These are phyloP conservation scores for Silene conica DNA, from an alignment of 148 eudicot genomes.

Conservation along the genomic window DNA sequence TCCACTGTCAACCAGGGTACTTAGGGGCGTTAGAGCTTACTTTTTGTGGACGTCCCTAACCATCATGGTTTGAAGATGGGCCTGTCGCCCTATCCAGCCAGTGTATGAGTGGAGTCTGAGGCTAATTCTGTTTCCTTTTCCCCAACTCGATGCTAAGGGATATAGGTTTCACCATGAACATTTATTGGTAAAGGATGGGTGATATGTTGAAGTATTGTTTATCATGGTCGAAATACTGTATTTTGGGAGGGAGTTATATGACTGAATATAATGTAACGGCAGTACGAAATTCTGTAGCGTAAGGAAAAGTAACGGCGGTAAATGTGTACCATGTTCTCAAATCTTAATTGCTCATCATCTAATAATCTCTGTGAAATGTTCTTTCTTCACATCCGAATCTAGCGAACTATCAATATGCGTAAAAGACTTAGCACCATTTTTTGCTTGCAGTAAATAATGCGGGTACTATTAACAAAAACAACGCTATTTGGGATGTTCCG, in stretches of 20 bases:
- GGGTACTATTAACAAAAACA: conserved; percentile 90
- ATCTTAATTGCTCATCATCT: neutral
- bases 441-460: conserved; percentile 98
- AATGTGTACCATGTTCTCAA: neutral
- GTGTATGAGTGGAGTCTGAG: neutral
- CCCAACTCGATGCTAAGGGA: too few species aligned
- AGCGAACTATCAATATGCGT: neutral
- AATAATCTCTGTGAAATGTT: neutral
- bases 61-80: neutral
- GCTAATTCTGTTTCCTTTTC: neutral
- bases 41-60: neutral
- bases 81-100: neutral
- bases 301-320: neutral
- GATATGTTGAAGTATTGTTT: neutral
- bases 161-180: neutral
- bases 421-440: too few species aligned
- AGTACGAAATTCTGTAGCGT: neutral
- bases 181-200: neutral
- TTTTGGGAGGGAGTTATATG: neutral
- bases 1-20: neutral
- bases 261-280: neutral
- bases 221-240: too few species aligned
- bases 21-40: neutral
- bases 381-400: neutral
- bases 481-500: conserved; percentile 88